Percentiles rank a stretch among this genome's conserved stretches.
These are phyloP conservation scores for Scedosporium minutisporum DNA, from an alignment of 2,329 filamentous ascomycete species.

Conservation along the genomic window DNA sequence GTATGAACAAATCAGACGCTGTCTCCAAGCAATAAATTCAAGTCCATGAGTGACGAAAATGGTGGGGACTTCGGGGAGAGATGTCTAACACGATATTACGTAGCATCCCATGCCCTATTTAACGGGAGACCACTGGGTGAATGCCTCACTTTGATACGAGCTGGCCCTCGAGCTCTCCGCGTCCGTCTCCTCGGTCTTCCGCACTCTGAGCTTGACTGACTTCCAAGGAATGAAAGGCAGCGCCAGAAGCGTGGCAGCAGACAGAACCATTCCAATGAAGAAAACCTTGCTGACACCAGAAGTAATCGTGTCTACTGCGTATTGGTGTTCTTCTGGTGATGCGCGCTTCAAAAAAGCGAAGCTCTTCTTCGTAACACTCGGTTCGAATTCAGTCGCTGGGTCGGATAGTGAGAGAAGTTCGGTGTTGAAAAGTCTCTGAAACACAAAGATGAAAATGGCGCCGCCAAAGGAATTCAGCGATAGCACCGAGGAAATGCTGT, in stretches of 20 bases:
- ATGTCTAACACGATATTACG: no score
- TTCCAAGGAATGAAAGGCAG: neutral
- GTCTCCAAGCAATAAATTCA: no score
- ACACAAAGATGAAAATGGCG: slow-evolving; percentile 33
- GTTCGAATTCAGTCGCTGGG: neutral
- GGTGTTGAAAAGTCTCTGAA: neutral
- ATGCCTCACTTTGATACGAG: no score
- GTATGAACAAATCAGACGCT: no score
- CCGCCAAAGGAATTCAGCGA: slow-evolving; percentile 31
- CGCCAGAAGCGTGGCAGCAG: neutral
- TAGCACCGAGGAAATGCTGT: slow-evolving; percentile 31
- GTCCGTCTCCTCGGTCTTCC: neutral
- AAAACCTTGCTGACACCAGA: neutral
- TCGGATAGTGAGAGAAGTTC: neutral
- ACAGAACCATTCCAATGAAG: neutral
- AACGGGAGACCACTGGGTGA: no score
- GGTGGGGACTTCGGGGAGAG: no score
- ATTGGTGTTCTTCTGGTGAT: neutral
- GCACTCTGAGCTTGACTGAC: neutral
- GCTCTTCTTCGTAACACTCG: neutral
- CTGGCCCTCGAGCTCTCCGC: neutral
- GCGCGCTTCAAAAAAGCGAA: neutral
- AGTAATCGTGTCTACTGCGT: neutral
- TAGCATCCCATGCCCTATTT: no score
- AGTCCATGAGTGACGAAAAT: no score